Evolutionary conservation across 345 rosid species (phyloP).

Genomic region (Odontarrhena argentea): DNA sequence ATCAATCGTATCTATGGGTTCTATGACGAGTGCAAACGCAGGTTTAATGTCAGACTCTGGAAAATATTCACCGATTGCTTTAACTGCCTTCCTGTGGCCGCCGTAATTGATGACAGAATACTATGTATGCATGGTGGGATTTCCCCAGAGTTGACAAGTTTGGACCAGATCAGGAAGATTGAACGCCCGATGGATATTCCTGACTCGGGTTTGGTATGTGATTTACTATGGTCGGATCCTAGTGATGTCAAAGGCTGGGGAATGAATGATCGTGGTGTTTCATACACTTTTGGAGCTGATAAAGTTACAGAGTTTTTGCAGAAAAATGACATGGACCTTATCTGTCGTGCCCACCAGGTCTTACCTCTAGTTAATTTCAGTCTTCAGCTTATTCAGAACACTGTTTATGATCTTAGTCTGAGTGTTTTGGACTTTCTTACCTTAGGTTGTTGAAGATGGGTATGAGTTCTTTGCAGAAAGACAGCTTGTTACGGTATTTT

Average conservation of each 20-base stretch:
- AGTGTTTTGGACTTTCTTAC: conserved; percentile 1
- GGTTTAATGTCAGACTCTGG: conserved; percentile 85
- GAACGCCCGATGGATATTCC: conserved; percentile 88
- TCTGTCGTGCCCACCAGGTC: conserved; percentile 97
- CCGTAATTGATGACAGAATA: conserved; percentile 82
- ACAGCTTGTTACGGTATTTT: conserved; percentile 85
- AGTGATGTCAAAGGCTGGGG: conserved; percentile 84
- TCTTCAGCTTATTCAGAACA: neutral
- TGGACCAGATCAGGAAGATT: conserved; percentile 76
- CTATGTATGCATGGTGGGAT: conserved; percentile 97
- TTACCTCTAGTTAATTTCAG: neutral
- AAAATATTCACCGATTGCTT: conserved; percentile 82
- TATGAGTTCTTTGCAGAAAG: conserved; percentile 90
- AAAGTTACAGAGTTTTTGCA: conserved; percentile 66
- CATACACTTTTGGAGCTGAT: conserved; percentile 86
- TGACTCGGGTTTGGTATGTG: conserved; percentile 87
- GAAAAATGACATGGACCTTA: conserved; percentile 85
- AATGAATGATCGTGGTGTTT: conserved; percentile 89
- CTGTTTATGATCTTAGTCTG: neutral
- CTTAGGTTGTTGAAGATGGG: conserved; percentile 92
- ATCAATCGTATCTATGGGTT: conserved; percentile 89
- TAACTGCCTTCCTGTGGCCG: conserved; percentile 92
- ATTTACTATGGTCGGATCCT: conserved; percentile 95
- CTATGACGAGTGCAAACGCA: conserved; percentile 90
- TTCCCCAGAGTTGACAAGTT: conserved; percentile 72